Conservation (phyloP, 495 filamentous ascomycete genomes). For the Lasiosphaeris hirsuta region DNA sequence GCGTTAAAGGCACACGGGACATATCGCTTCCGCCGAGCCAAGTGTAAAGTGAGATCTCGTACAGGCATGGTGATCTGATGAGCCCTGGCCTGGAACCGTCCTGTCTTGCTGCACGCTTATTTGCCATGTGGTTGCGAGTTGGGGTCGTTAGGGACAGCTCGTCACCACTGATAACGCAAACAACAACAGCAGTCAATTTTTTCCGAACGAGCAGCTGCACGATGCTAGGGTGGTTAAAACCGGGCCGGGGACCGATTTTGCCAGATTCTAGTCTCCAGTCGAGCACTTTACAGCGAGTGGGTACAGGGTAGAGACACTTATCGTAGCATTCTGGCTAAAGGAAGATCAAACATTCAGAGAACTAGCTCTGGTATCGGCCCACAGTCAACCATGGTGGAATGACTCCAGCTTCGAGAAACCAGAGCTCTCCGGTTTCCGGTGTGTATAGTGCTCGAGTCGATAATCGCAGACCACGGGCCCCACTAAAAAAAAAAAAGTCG, state of each 20-base stretch:
- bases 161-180: constrained; percentile 12
- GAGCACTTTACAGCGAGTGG: constrained; percentile 15
- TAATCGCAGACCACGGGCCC: not conserved
- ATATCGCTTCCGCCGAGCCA: not conserved
- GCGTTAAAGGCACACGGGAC: not conserved
- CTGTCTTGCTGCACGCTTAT: constrained; percentile 1
- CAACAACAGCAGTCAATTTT: not conserved
- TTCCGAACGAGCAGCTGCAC: constrained; percentile 14
- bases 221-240: constrained; percentile 20
- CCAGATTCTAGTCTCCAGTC: constrained; percentile 33
- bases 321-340: constrained; percentile 45
- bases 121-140: not conserved
- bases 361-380: constrained; percentile 17
- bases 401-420: constrained; percentile 6
- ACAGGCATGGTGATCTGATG: too few species aligned
- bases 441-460: constrained; percentile 1
- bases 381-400: constrained; percentile 7
- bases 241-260: constrained; percentile 48
- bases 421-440: constrained; percentile 7
- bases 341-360: constrained; percentile 41
- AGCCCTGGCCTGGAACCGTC: not conserved
- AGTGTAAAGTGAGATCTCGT: not conserved
- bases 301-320: constrained; percentile 16
- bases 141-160: too few species aligned
- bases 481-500: not conserved